phyloP scores from a whole-genome alignment of 257 asterid genomes.

The Anisodus tanguticus region DNA sequence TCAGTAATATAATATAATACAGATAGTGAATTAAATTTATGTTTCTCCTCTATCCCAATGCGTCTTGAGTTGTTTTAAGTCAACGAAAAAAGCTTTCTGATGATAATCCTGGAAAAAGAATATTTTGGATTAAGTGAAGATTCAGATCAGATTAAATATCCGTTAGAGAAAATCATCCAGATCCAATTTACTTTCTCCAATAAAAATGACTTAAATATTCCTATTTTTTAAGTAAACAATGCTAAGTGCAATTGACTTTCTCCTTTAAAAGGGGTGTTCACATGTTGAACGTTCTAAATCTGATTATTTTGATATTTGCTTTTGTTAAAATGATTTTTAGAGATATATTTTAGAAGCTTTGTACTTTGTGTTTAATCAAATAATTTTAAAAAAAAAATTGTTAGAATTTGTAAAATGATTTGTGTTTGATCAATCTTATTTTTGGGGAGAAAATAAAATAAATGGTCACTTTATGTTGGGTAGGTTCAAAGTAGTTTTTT shows the following conservation, averaged over 20 bases:
- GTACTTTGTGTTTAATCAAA: not conserved
- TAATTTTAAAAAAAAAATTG: too few species aligned
- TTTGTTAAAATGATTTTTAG: not conserved
- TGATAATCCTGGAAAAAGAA: not conserved
- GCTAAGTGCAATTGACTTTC: not conserved
- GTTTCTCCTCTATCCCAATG: too few species aligned
- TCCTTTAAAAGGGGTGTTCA: not conserved
- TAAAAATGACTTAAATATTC: not conserved
- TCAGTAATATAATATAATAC: too few species aligned
- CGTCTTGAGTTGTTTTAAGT: not conserved
- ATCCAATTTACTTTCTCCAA: slow-evolving; percentile 15
- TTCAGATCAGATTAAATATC: not conserved
- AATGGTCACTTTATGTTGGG: too few species aligned
- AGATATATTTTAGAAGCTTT: not conserved
- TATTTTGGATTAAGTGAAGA: not conserved
- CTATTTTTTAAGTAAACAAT: not conserved
- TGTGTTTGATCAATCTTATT: too few species aligned
- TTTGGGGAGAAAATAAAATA: too few species aligned
- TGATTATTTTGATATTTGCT: not conserved
- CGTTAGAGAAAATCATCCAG: not conserved
- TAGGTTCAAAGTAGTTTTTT: too few species aligned
- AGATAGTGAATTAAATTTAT: too few species aligned
- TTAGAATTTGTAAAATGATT: too few species aligned
- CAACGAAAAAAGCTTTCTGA: not conserved
- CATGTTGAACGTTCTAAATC: not conserved